A percentile compares a stretch with the other conserved stretches of the same genome.
Conservation (phyloP, 2,329 filamentous ascomycete genomes). For the Cordyceps farinosa region DNA sequence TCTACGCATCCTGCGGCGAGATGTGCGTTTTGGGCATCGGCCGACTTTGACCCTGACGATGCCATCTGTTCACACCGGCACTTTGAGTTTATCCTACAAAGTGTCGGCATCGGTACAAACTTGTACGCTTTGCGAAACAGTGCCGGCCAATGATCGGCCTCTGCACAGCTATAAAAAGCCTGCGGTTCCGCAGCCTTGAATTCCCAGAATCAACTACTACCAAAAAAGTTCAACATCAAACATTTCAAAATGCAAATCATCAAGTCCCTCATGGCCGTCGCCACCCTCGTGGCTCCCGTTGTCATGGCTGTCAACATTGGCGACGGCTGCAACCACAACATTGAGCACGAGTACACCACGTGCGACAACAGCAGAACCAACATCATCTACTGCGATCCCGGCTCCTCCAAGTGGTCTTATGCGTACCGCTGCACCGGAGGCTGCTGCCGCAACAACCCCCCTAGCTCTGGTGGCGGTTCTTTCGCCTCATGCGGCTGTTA, state of each 20-base stretch:
- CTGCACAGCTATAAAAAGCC: neutral
- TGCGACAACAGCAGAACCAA: neutral
- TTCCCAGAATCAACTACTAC: neutral
- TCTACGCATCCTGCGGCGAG: neutral
- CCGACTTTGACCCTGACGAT: neutral
- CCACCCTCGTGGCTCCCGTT: neutral
- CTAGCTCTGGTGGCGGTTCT: neutral
- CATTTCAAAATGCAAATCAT: neutral
- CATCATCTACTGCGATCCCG: neutral
- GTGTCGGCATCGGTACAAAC: neutral
- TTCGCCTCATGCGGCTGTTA: neutral
- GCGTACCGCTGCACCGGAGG: neutral
- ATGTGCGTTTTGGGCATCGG: neutral
- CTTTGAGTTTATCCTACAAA: neutral
- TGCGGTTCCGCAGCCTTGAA: neutral
- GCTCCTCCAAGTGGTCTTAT: neutral
- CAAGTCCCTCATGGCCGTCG: neutral
- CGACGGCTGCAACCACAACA: neutral
- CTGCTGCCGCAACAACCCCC: neutral
- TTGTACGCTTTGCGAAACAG: neutral
- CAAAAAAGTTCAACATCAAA: neutral
- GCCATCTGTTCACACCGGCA: neutral
- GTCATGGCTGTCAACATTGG: neutral
- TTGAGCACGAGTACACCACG: neutral
- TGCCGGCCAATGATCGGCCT: neutral